Conservation (phyloP, 345 rosid genomes). For the Sapria himalayana region DNA sequence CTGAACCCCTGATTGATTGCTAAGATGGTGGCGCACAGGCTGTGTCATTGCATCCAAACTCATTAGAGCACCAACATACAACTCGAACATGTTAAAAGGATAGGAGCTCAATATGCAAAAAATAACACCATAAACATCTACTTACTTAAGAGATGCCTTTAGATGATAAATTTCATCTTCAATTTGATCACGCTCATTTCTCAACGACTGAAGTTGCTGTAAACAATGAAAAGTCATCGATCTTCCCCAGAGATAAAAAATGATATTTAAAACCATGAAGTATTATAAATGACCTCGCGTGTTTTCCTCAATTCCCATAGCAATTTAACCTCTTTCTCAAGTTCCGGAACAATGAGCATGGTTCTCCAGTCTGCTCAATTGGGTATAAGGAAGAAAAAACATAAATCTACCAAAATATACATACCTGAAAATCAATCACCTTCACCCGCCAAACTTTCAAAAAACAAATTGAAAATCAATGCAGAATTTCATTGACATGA, state of each 20-base stretch:
- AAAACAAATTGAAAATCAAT: too few relatives aligned
- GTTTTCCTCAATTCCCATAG: constrained; percentile 53
- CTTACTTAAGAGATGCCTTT: constrained; percentile 69
- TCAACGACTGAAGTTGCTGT: constrained; percentile 59
- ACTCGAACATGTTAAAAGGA: too few relatives aligned
- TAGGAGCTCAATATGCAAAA: background rate
- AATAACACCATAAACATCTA: background rate
- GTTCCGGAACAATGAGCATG: constrained; percentile 95
- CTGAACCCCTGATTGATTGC: too few relatives aligned
- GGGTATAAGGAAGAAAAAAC: constrained; percentile 2
- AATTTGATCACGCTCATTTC: constrained; percentile 64
- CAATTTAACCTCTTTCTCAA: constrained; percentile 79
- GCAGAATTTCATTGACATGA: too few relatives aligned
- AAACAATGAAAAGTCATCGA: constrained; percentile 3
- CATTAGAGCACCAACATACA: too few relatives aligned
- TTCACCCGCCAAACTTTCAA: background rate
- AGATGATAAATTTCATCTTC: constrained; percentile 75
- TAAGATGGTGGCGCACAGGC: too few relatives aligned
- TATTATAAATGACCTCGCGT: constrained; percentile 37
- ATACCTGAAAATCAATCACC: background rate
- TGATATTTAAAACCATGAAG: background rate
- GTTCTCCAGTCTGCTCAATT: constrained; percentile 75
- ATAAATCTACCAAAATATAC: too few relatives aligned
- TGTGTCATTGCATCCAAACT: too few relatives aligned
- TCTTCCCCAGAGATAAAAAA: background rate